phyloP scores from a whole-genome alignment of 768 basidiomycete genomes.

The Panaeolus cyanescens region DNA sequence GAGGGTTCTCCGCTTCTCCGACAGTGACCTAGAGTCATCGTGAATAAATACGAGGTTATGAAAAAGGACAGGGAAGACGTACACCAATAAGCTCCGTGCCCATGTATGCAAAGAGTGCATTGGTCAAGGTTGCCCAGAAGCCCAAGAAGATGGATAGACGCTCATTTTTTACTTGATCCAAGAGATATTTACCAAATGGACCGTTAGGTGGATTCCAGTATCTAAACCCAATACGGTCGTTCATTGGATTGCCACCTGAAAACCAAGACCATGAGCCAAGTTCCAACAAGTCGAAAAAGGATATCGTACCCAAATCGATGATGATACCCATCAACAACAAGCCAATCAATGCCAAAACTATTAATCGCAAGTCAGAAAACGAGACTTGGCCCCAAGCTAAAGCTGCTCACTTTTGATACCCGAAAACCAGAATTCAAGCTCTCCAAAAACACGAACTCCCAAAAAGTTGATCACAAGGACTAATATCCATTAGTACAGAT shows the following conservation, averaged over 20 bases:
- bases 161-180: slow-evolving; percentile 47
- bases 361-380: slow-evolving; percentile 23
- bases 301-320: slow-evolving; percentile 60
- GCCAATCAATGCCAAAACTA: slow-evolving; percentile 48
- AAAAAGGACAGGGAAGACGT: slow-evolving; percentile 20
- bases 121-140: slow-evolving; percentile 72
- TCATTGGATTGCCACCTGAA: slow-evolving; percentile 49
- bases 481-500: slow-evolving; percentile 18
- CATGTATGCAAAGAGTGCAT: slow-evolving; percentile 72
- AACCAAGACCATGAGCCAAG: slow-evolving; percentile 32
- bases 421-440: slow-evolving; percentile 76
- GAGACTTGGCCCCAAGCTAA: not conserved
- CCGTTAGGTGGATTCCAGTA: slow-evolving; percentile 52
- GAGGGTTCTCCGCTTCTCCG: slow-evolving; percentile 70
- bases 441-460: slow-evolving; percentile 68
- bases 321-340: slow-evolving; percentile 62
- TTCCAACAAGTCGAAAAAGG: not conserved
- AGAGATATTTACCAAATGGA: slow-evolving; percentile 58
- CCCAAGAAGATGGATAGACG: slow-evolving; percentile 61
- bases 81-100: slow-evolving; percentile 81
- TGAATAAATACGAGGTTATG: not conserved
- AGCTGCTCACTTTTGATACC: slow-evolving; percentile 58
- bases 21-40: slow-evolving; percentile 37
- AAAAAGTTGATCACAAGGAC: slow-evolving; percentile 60
- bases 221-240: slow-evolving; percentile 51